These are phyloP conservation scores for Sphaerobolus stellatus DNA, from an alignment of 1,284 basidiomycete species.

Conservation along the genomic window DNA sequence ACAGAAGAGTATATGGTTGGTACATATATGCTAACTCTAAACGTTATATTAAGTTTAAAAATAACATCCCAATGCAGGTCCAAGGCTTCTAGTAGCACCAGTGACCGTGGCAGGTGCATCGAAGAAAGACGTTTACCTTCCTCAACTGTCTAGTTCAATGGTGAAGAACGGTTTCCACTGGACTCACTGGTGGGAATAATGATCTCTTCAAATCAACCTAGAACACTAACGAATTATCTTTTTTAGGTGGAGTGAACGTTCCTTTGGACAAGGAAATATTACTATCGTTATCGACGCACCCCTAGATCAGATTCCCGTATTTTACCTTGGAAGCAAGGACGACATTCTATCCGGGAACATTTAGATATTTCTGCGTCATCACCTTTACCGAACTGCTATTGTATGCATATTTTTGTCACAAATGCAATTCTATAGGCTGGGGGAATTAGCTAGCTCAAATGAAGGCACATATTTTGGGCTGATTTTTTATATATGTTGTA, in stretches of 20 bases:
- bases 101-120: conserved; percentile 34
- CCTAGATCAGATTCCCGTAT: conserved; percentile 40
- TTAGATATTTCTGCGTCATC: no score
- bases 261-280: conserved; percentile 33
- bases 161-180: conserved; percentile 29
- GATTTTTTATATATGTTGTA: no score
- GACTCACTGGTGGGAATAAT: conserved; percentile 37
- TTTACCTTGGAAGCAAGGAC: conserved; percentile 35
- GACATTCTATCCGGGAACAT: conserved; percentile 34
- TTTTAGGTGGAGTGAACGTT: conserved; percentile 37
- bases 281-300: conserved; percentile 33
- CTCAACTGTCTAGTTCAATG: no score
- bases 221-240: no score
- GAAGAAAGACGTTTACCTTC: conserved; percentile 38
- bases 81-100: conserved; percentile 37
- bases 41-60: not conserved
- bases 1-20: conserved; percentile 42
- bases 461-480: no score
- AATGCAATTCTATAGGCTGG: no score
- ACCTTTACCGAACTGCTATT: no score
- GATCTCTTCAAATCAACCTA: no score
- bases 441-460: no score
- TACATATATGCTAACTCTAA: conserved; percentile 16
- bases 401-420: no score
- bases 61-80: conserved; percentile 25